Conservation (phyloP, 2,329 filamentous ascomycete species). For the Westerdykella sp. region DNA sequence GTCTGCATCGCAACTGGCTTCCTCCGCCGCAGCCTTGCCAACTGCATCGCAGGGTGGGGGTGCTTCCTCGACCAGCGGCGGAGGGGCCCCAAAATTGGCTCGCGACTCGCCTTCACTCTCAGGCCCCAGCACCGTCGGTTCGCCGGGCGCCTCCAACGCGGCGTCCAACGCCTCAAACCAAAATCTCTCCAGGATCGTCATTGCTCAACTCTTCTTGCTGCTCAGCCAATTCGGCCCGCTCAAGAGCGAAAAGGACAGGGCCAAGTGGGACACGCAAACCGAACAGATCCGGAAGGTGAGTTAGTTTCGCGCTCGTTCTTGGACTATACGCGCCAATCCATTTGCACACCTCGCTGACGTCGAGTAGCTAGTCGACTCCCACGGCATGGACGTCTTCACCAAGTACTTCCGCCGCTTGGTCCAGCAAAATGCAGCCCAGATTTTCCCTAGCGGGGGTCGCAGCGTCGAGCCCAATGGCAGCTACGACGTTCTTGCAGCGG, state of each 20-base stretch:
- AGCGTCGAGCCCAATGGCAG: conserved; percentile 69
- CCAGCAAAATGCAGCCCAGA: conserved; percentile 81
- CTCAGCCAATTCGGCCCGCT: conserved; percentile 66
- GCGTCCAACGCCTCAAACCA: conserved; percentile 39
- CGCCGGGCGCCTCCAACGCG: conserved; percentile 48
- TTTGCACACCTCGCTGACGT: conserved; percentile 12
- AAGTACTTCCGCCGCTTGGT: conserved; percentile 94
- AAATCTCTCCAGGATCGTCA: conserved; percentile 78
- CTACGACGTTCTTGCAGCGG: conserved; percentile 73
- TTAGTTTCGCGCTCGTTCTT: conserved; percentile 24
- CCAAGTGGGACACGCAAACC: conserved; percentile 87
- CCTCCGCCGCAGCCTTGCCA: conserved; percentile 49
- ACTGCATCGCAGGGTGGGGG: conserved; percentile 45
- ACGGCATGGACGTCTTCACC: conserved; percentile 98
- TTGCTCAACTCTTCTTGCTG: conserved; percentile 91
- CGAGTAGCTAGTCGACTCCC: conserved; percentile 78
- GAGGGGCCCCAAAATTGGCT: conserved; percentile 51
- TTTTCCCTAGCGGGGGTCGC: conserved; percentile 75
- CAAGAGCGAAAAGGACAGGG: conserved; percentile 85
- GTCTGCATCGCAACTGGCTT: conserved; percentile 49
- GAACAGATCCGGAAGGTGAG: conserved; percentile 87
- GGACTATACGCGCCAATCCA: conserved; percentile 1
- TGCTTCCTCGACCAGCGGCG: conserved; percentile 48
- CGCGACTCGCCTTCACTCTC: conserved; percentile 56
- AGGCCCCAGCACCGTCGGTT: conserved; percentile 49